phyloP scores from a whole-genome alignment of 192 early-diverging fungal genomes.

The Backusella tarrabulga region DNA sequence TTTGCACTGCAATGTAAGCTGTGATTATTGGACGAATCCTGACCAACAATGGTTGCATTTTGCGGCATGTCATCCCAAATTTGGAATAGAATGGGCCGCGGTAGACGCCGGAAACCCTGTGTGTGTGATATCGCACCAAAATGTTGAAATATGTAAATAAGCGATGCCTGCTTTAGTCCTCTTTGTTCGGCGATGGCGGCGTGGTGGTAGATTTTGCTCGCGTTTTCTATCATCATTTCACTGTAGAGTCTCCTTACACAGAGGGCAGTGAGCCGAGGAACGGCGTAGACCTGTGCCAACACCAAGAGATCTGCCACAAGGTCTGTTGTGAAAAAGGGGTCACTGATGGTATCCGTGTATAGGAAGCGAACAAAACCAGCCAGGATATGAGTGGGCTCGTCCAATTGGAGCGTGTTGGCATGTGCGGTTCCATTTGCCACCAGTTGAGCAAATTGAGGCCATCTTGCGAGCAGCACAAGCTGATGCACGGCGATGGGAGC shows the following conservation, averaged over 20 bases:
- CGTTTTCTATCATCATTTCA: constrained; percentile 52
- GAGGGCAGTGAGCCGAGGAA: constrained; percentile 51
- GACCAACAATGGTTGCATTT: constrained; percentile 31
- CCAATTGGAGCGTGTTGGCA: constrained; percentile 41
- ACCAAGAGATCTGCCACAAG: constrained; percentile 54
- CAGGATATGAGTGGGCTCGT: constrained; percentile 53
- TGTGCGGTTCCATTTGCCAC: constrained; percentile 46
- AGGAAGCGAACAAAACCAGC: constrained; percentile 53
- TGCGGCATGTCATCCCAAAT: constrained; percentile 59
- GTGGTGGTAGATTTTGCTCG: constrained; percentile 51
- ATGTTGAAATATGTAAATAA: constrained; percentile 55
- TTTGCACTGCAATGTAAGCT: not conserved
- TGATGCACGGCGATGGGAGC: constrained; percentile 49
- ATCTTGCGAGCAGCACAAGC: constrained; percentile 59
- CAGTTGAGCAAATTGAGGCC: constrained; percentile 61
- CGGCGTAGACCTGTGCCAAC: constrained; percentile 57
- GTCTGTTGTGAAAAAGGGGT: constrained; percentile 29
- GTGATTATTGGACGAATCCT: not conserved
- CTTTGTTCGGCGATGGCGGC: constrained; percentile 50
- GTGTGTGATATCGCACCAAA: constrained; percentile 62
- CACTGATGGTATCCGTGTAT: constrained; percentile 56
- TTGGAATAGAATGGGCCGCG: constrained; percentile 50
- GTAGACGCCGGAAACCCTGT: constrained; percentile 49
- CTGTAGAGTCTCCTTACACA: constrained; percentile 46
- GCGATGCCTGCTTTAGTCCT: constrained; percentile 49